Conservation (phyloP, 805 yeast species). For the Brettanomyces custersianus region DNA sequence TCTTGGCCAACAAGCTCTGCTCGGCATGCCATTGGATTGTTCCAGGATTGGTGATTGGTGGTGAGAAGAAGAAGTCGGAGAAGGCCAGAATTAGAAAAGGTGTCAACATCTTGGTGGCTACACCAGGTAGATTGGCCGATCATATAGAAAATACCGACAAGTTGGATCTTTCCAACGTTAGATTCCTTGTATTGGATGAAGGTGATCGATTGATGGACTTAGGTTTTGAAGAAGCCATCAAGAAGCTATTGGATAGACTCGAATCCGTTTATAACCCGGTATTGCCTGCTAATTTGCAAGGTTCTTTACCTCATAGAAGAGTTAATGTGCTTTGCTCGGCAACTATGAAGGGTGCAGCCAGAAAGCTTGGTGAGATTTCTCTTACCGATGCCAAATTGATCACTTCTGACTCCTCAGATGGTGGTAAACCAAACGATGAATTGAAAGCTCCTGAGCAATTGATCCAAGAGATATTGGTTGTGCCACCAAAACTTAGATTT, state of each 20-base stretch:
- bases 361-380: conserved; percentile 71
- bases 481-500: conserved; percentile 85
- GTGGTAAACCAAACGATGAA: conserved; percentile 13
- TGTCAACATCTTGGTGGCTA: conserved; percentile 89
- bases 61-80: conserved; percentile 95
- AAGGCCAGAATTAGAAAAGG: conserved; percentile 95
- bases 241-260: conserved; percentile 59
- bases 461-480: conserved; percentile 67
- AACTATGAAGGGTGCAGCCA: conserved; percentile 74
- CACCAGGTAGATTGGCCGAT: conserved; percentile 94
- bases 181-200: conserved; percentile 91
- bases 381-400: conserved; percentile 68
- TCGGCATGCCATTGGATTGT: conserved; percentile 81
- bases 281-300: conserved; percentile 3
- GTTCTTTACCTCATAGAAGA: conserved; percentile 55
- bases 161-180: conserved; percentile 59
- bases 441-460: conserved; percentile 81
- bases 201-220: conserved; percentile 94
- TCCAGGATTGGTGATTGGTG: conserved; percentile 95
- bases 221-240: conserved; percentile 91
- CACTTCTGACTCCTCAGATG: conserved; percentile 12
- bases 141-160: conserved; percentile 85
- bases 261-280: conserved; percentile 30
- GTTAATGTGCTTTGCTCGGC: conserved; percentile 89
- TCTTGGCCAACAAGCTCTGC: conserved; percentile 54